A percentile compares a stretch with the other conserved stretches of the same genome.
phyloP scores from a whole-genome alignment of 805 yeast genomes.

The Saccharomycopsis schoenii region DNA sequence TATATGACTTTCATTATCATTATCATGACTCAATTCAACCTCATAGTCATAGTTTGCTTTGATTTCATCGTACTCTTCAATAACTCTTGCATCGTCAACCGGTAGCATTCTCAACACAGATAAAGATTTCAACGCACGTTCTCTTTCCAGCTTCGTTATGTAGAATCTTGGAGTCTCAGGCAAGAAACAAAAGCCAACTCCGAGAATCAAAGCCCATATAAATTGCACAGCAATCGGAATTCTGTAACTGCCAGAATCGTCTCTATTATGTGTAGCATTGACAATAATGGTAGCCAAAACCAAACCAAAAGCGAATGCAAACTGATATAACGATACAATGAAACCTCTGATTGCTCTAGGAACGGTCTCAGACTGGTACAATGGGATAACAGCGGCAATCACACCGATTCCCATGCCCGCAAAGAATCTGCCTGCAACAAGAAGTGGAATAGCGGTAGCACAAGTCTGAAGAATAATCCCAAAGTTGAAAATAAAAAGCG shows the following conservation, averaged over 20 bases:
- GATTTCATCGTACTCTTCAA: conserved; percentile 39
- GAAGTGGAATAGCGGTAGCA: conserved; percentile 34
- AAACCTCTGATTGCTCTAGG: conserved; percentile 76
- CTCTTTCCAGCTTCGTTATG: conserved; percentile 45
- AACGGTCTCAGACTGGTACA: conserved; percentile 72
- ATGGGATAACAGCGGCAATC: conserved; percentile 61
- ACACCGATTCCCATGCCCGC: conserved; percentile 72
- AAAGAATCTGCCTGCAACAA: conserved; percentile 53
- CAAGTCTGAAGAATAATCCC: conserved; percentile 45
- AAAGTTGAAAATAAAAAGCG: conserved; percentile 38
- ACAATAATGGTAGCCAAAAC: conserved; percentile 61
- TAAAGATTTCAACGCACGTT: conserved; percentile 48
- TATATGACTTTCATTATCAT: conserved; percentile 24
- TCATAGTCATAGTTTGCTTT: conserved; percentile 40
- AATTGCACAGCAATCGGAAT: conserved; percentile 68
- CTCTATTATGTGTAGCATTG: conserved; percentile 50
- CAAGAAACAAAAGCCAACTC: conserved; percentile 51
- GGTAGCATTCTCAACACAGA: conserved; percentile 45
- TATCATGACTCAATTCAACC: conserved; percentile 19
- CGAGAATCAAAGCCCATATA: conserved; percentile 55
- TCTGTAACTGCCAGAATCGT: conserved; percentile 52
- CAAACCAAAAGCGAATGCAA: conserved; percentile 64
- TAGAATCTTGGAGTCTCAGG: conserved; percentile 74
- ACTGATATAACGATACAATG: conserved; percentile 65
- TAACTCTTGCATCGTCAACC: conserved; percentile 32